Conservation (phyloP, 179 eudicot genomes). For the Actinidia polygama region DNA sequence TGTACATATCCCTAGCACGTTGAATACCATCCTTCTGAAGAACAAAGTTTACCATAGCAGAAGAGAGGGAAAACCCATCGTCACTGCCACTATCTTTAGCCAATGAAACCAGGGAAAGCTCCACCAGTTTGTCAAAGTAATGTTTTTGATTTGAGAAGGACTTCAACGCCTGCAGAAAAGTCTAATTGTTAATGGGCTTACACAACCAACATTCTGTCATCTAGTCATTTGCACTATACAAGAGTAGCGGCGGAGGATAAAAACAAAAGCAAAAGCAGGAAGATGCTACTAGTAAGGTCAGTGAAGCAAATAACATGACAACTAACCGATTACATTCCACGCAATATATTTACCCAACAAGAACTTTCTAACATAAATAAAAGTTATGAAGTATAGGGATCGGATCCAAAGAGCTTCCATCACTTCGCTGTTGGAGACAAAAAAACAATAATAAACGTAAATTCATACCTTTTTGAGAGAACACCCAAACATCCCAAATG, state of each 20-base stretch:
- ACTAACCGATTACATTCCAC: background rate
- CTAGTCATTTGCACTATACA: background rate
- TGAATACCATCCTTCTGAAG: slow-evolving; percentile 67
- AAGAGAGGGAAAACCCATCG: slow-evolving; percentile 71
- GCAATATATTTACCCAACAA: background rate
- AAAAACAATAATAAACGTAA: no score
- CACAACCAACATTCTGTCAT: background rate
- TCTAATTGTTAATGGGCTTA: background rate
- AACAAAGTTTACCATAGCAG: slow-evolving; percentile 52
- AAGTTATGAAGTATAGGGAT: background rate
- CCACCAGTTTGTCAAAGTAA: slow-evolving; percentile 61
- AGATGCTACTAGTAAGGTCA: background rate
- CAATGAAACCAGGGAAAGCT: slow-evolving; percentile 56
- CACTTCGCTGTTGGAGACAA: no score
- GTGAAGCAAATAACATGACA: background rate
- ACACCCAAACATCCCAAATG: no score
- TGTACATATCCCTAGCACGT: slow-evolving; percentile 74
- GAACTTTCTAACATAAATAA: background rate
- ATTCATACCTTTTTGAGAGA: no score
- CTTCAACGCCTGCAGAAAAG: slow-evolving; percentile 66
- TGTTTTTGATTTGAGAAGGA: slow-evolving; percentile 50
- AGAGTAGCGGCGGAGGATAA: background rate
- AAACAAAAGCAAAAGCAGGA: background rate
- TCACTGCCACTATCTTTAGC: slow-evolving; percentile 82
- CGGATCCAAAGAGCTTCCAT: no score